A percentile compares a stretch with the other conserved stretches of the same genome.
phyloP scores from a whole-genome alignment of 306 rosid species.

The Malus asiatica region DNA sequence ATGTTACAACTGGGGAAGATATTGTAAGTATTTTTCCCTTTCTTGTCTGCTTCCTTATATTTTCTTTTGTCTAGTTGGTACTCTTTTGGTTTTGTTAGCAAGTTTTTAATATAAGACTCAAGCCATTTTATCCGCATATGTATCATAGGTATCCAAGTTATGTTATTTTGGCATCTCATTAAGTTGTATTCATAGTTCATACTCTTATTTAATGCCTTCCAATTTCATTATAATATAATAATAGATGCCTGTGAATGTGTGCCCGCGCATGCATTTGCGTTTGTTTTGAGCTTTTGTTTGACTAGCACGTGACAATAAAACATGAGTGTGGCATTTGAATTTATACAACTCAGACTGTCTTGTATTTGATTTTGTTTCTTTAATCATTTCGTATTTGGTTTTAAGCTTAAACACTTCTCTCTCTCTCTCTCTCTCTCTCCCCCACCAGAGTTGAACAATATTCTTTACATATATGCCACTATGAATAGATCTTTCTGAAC shows the following conservation, averaged over 20 bases:
- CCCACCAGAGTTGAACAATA: neutral
- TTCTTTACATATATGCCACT: neutral
- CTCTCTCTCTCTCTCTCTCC: neutral
- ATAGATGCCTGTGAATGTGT: no score
- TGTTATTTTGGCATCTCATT: neutral
- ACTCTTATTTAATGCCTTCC: neutral
- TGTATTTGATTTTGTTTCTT: neutral
- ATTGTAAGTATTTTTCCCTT: slow-evolving; percentile 41
- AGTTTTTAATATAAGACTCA: neutral
- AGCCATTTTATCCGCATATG: neutral
- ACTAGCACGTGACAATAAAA: neutral
- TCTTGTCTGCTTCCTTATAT: neutral
- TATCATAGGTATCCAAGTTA: neutral
- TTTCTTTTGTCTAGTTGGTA: neutral
- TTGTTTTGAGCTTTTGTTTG: neutral
- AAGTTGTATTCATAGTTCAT: neutral
- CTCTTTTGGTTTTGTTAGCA: neutral
- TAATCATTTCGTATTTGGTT: neutral
- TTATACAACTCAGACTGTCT: neutral
- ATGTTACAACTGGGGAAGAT: slow-evolving; percentile 36
- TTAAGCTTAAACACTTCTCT: neutral
- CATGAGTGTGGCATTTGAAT: neutral
- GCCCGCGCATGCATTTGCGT: no score
- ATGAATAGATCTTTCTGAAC: neutral
- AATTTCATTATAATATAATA: neutral